These are phyloP conservation scores for Penicillium sp. DNA, from an alignment of 2,329 filamentous ascomycete species.

Conservation along the genomic window DNA sequence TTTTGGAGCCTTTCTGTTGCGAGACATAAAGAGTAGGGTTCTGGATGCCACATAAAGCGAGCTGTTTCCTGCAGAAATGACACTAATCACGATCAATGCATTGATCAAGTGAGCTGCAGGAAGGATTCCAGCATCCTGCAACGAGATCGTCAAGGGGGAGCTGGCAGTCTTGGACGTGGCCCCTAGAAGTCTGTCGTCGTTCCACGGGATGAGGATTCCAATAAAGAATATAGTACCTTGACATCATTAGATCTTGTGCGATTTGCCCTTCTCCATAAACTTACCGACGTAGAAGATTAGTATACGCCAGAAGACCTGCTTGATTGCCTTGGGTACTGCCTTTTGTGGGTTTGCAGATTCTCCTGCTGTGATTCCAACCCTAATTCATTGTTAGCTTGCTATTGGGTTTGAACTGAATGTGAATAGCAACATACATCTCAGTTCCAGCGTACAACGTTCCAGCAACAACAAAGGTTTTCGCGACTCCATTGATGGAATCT, in stretches of 20 bases:
- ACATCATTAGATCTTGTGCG: not conserved
- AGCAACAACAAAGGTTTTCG: conserved; percentile 37
- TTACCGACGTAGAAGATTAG: conserved; percentile 61
- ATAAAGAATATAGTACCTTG: conserved; percentile 70
- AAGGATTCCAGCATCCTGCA: conserved; percentile 72
- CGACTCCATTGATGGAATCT: conserved; percentile 39
- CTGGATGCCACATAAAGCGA: conserved; percentile 77
- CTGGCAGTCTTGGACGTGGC: conserved; percentile 64
- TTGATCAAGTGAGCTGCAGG: conserved; percentile 76
- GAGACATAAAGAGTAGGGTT: conserved; percentile 74
- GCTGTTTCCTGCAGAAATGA: conserved; percentile 70
- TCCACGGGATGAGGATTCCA: conserved; percentile 70
- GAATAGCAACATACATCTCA: conserved; percentile 26
- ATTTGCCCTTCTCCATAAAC: not conserved
- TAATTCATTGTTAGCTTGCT: conserved; percentile 17
- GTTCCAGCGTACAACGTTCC: conserved; percentile 38
- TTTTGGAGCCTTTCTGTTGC: conserved; percentile 68
- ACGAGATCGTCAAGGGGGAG: conserved; percentile 72
- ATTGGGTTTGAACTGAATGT: not conserved
- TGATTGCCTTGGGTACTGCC: conserved; percentile 48
- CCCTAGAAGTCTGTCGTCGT: conserved; percentile 64
- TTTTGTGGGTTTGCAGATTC: conserved; percentile 45
- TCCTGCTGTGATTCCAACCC: conserved; percentile 40
- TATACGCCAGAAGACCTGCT: conserved; percentile 45
- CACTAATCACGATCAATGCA: conserved; percentile 72